A percentile compares a stretch with the other conserved stretches of the same genome.
These are phyloP conservation scores for Stagonosporopsis chrysanthemi DNA, from an alignment of 2,329 filamentous ascomycete species.

Conservation along the genomic window DNA sequence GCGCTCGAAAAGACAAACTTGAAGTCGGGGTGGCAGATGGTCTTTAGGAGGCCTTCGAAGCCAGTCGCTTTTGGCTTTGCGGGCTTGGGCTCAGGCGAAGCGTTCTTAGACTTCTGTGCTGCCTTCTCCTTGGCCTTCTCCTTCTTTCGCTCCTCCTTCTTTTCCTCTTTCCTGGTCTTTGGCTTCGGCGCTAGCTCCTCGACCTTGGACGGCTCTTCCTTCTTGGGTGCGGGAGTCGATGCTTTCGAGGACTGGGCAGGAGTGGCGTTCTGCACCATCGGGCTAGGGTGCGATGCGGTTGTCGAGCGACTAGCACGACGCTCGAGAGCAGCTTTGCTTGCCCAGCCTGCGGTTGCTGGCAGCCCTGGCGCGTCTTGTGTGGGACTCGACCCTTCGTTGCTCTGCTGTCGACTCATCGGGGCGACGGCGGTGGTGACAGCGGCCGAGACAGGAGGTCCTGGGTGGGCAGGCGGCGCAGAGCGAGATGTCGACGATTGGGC, in stretches of 20 bases:
- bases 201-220: constrained; percentile 41
- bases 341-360: constrained; percentile 94
- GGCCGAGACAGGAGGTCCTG: constrained; percentile 60
- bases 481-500: constrained; percentile 63
- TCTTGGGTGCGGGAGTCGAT: constrained; percentile 24
- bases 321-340: constrained; percentile 72
- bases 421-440: constrained; percentile 47
- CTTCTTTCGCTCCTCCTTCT: constrained; percentile 30
- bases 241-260: constrained; percentile 46
- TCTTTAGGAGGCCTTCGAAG: constrained; percentile 50
- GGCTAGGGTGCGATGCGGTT: constrained; percentile 82
- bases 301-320: constrained; percentile 80
- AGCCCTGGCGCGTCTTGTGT: constrained; percentile 80
- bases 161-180: constrained; percentile 37
- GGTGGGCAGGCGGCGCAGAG: constrained; percentile 60
- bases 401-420: constrained; percentile 76
- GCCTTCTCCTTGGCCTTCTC: constrained; percentile 40
- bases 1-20: constrained; percentile 61
- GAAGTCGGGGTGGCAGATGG: constrained; percentile 55
- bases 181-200: constrained; percentile 31
- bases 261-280: constrained; percentile 64
- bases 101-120: constrained; percentile 36
- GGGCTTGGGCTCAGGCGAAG: constrained; percentile 35
- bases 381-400: constrained; percentile 73
- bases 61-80: constrained; percentile 32